phyloP scores from a whole-genome alignment of 129 eudicot genomes.

The Artemisia argyi region DNA sequence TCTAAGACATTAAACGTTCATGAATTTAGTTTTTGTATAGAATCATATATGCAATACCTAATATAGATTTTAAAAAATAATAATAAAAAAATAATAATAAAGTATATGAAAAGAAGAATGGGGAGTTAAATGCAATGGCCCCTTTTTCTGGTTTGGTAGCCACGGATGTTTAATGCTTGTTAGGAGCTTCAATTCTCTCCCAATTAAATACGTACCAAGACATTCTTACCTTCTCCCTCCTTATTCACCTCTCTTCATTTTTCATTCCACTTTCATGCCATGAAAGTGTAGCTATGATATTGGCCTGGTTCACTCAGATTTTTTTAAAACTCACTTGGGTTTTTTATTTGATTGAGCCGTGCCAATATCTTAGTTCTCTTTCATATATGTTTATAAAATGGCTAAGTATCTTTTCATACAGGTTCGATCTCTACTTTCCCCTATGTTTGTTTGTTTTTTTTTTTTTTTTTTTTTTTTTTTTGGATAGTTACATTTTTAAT shows the following conservation, averaged over 20 bases:
- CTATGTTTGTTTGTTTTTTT: background rate
- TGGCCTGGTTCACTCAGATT: constrained; percentile 77
- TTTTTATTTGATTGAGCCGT: constrained; percentile 69
- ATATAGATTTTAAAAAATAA: too few species aligned
- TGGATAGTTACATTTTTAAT: too few species aligned
- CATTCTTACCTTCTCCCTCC: constrained; percentile 38
- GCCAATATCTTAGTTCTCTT: constrained; percentile 66
- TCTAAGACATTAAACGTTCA: background rate
- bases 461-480: background rate
- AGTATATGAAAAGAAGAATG: background rate
- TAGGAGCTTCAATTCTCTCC: constrained; percentile 16
- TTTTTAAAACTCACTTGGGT: background rate
- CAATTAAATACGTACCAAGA: constrained; percentile 36
- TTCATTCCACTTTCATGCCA: constrained; percentile 5
- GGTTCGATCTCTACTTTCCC: constrained; percentile 9
- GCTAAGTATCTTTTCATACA: background rate
- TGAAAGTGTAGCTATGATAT: constrained; percentile 58
- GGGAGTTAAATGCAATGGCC: constrained; percentile 50
- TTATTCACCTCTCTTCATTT: constrained; percentile 15
- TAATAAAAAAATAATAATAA: too few species aligned
- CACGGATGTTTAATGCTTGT: constrained; percentile 41
- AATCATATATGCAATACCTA: background rate
- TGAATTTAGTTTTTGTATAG: background rate
- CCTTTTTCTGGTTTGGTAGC: constrained; percentile 50
- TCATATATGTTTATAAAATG: constrained; percentile 28